A percentile compares a stretch with the other conserved stretches of the same genome.
Evolutionary conservation across 2,329 filamentous ascomycete genomes (phyloP).

Genomic region (Epichloe sp.): DNA sequence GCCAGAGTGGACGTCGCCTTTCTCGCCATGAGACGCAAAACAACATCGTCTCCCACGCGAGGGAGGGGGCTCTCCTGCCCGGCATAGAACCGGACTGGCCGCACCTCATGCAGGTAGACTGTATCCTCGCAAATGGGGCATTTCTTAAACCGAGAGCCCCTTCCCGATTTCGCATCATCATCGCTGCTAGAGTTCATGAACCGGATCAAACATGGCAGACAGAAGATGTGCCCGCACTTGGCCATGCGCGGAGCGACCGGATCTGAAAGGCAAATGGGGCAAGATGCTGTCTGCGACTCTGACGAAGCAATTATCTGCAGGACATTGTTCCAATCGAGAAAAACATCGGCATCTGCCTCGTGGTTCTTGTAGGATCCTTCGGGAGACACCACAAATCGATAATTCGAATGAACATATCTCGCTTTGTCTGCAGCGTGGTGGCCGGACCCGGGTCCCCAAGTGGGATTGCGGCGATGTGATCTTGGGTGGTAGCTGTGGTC

Average conservation of each 20-base stretch:
- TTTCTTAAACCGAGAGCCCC: conserved; percentile 74
- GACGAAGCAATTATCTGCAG: conserved; percentile 84
- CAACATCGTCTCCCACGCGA: conserved; percentile 74
- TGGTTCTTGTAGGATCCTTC: conserved; percentile 67
- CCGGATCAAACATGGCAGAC: conserved; percentile 79
- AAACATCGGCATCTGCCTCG: conserved; percentile 73
- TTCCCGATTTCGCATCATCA: conserved; percentile 53
- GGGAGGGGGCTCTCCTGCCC: conserved; percentile 77
- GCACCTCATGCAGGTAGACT: conserved; percentile 81
- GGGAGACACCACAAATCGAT: conserved; percentile 88
- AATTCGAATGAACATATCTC: conserved; percentile 85
- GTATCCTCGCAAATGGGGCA: conserved; percentile 93
- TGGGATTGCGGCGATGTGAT: conserved; percentile 56
- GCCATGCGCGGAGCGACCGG: conserved; percentile 95
- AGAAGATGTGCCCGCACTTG: conserved; percentile 94
- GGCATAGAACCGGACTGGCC: conserved; percentile 80
- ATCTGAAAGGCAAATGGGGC: conserved; percentile 87
- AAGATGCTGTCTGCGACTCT: conserved; percentile 76
- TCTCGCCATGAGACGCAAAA: conserved; percentile 74
- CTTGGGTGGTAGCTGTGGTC: conserved; percentile 40
- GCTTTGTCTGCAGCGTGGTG: conserved; percentile 88
- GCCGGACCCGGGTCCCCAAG: conserved; percentile 77
- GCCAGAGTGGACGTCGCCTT: conserved; percentile 72
- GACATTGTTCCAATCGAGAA: conserved; percentile 82
- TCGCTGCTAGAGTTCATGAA: conserved; percentile 82